Evolutionary conservation across 2,329 filamentous ascomycete genomes (phyloP).

Genomic region (Claviceps humidiphila): DNA sequence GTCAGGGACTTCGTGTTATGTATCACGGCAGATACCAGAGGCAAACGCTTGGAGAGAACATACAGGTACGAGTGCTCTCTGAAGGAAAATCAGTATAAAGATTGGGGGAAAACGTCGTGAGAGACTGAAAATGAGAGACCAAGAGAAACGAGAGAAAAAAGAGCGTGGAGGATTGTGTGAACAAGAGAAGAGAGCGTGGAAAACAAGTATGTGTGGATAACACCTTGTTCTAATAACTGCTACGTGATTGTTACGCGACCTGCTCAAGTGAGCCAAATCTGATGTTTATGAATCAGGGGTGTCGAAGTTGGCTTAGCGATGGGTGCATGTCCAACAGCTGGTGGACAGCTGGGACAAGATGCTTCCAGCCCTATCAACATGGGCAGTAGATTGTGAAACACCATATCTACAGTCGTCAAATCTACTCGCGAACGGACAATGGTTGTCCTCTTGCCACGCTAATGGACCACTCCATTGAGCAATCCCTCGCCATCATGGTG

Average conservation of each 20-base stretch:
- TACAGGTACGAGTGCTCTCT: neutral
- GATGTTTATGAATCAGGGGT: constrained; percentile 2
- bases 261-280: constrained; percentile 2
- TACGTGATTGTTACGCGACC: neutral
- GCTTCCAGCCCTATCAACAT: neutral
- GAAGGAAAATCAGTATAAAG: neutral
- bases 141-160: neutral
- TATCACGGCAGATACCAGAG: neutral
- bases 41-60: constrained; percentile 2
- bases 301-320: neutral
- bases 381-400: too few relatives aligned
- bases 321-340: constrained; percentile 4
- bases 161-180: neutral
- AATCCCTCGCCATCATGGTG: neutral
- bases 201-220: neutral
- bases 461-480: neutral
- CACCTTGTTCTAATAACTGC: neutral
- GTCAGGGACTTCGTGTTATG: neutral
- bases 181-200: neutral
- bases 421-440: neutral
- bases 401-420: neutral
- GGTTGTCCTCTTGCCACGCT: neutral
- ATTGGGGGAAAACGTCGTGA: neutral
- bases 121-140: neutral
- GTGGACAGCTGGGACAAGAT: constrained; percentile 1